A percentile compares a stretch with the other conserved stretches of the same genome.
Evolutionary conservation across 2,329 filamentous ascomycete species (phyloP).

Genomic region (Byssoonygena ceratinophila): DNA sequence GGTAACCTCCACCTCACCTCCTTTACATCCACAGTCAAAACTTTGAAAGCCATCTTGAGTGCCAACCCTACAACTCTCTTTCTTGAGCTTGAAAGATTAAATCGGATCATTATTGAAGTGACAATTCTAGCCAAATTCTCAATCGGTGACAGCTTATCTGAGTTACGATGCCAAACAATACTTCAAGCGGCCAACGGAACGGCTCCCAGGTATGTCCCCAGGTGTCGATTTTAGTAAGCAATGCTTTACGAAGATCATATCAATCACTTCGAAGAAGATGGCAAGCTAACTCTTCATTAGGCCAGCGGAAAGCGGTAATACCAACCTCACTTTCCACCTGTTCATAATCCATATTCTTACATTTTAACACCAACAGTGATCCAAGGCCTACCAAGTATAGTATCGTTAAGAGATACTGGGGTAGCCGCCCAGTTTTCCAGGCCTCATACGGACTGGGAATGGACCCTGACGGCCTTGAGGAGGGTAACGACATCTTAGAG

Average conservation of each 20-base stretch:
- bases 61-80: too few relatives aligned
- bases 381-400: conserved; percentile 13
- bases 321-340: background rate
- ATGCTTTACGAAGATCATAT: background rate
- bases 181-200: background rate
- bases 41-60: too few relatives aligned
- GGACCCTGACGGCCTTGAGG: conserved; percentile 17
- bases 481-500: conserved; percentile 19
- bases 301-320: background rate
- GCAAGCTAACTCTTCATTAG: background rate
- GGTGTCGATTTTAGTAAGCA: too few relatives aligned
- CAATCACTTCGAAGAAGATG: background rate
- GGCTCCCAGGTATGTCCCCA: background rate
- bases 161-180: background rate
- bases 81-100: too few relatives aligned
- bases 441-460: conserved; percentile 18
- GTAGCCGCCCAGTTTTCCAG: conserved; percentile 18
- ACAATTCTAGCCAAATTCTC: too few relatives aligned
- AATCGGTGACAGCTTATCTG: too few relatives aligned
- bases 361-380: background rate
- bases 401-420: conserved; percentile 18
- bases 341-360: background rate
- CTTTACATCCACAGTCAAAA: too few relatives aligned
- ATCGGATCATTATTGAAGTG: too few relatives aligned
- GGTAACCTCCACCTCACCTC: too few relatives aligned